Base-by-base conservation (phyloP, 2,329 filamentous ascomycete species). In the Coleophoma cylindrospora region DNA sequence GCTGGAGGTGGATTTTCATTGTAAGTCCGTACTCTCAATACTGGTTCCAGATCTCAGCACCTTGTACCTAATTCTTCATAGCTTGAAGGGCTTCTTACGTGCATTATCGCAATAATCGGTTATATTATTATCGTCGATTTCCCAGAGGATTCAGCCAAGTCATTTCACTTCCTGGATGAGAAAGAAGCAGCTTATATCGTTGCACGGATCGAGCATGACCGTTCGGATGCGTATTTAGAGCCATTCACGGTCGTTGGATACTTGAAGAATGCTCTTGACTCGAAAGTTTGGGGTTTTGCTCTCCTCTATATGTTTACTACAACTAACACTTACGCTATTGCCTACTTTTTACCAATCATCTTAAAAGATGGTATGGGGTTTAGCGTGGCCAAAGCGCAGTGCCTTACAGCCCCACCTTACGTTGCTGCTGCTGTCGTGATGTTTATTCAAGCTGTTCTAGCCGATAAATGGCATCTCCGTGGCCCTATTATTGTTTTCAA, bases 281-380 rank as follows among this genome's bases (percentile, higher is more conserved):
- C 68, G 71, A 78, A 77, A 63, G 70, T 83, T 51, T 86, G 83
- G 82, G 72, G 66, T 0, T 84, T 81, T 57, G 79, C 74, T 53
- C 56, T 83, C 57, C 73, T 83, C 59, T 78, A 77, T 63, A 81
- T 79, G 66, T 77, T 19, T 19, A 19, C 79, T 4, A 89, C 87
- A 1, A 86, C 84, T n/a, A 77, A 87, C 43, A 77, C 78, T 1
- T 91, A 92, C 64, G 81, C 87, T 0, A 76, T 92, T 8, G 84
- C 86, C 3, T 91, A 86, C 67, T 91, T 91, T 62, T 68, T 91
- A 6, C 87, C 88, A 12, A 80, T 91, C 61, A 87, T 92, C 59
- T 79, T 94, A 11, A 13, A 38, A 15, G 63, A 68, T 27, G 74
- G 74, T 15, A 74, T 82, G 71, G 73, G 74, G 13, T 82, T 79